Evolutionary conservation across 1,139 yeast species (phyloP), one percentile per base, ranked within the genome.

Genomic region (Candida sp.): DNA sequence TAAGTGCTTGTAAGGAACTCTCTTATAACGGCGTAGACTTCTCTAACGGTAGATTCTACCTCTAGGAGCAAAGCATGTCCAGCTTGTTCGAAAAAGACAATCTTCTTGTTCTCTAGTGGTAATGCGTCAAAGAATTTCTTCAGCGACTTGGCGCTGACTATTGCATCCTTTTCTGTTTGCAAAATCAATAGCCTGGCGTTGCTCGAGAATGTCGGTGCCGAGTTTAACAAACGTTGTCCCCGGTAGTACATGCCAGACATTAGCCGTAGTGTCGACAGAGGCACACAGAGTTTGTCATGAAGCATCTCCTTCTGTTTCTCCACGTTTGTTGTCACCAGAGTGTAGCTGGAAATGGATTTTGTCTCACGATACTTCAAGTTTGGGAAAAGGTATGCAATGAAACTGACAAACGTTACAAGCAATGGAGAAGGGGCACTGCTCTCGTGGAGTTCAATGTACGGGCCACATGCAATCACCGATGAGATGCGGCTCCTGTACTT

Each of bases 21-120:
- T 7, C 33, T 44, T n/a, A 63, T 57, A 11, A 49, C 48, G 5
- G 42, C 47, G 46, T 55, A 54, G 4, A 61, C 57, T 26, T 52
- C 49, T n/a, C 55, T 30, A 48, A 61, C 63, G 5, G 58, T 54
- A 25, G 55, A 54, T 3, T 64, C 67, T 3, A 57, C 56, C 34
- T 63, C 68, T 42, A 63, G 56, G 40, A 62, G 61, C 27, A 64
- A 52, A 2, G 68, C 60, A 53, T 64, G 68, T 7, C 54, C 58
- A 6, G 60, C 61, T 33, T 57, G 48, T 5, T 58, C 50, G 34
- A 62, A 47, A 6, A 35, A 34, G 1, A 55, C 54, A 46, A 59
- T 59, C 40, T 56, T 42, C 42, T 64, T 65, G 7, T 54, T 5
- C 8, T 47, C 31, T 8, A 62, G 47, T 5, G 61, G 51, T 7